Evolutionary conservation across 164 flowering plant species (phyloP), one percentile per base, ranked within the genome.

Genomic region (Vitis amurensis): DNA sequence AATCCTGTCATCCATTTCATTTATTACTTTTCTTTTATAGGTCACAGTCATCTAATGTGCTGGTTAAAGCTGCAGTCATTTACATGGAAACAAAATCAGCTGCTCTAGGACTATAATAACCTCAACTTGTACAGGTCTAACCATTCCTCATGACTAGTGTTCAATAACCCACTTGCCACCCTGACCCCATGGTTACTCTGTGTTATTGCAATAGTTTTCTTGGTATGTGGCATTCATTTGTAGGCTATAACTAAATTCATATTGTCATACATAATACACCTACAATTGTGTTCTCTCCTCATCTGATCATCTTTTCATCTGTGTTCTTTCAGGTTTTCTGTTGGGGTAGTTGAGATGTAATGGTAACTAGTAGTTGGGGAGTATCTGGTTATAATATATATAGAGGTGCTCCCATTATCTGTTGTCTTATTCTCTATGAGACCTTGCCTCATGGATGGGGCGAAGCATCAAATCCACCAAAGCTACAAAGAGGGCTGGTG

Each of bases 321-420:
- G 12, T 7, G 3, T 71, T 6, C n/a, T 73, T 73, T 55, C 76
- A 61, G 70, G 71, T 67, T 67, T 44, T 44, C 49, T 16, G 4
- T 64, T 9, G 55, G 29, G 56, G 56, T 37, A 27, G 51, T 48
- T 19, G 57, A 10, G 68, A 52, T 51, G 44, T 64, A 15, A 49
- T 47, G 16, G 47, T 9, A 55, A 30, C 30, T 44, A 61, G 55
- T 48, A 49, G 31, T 11, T 8, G 48, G 27, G 37, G 48, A 13
- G 59, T 55, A 11, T 63, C 27, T 48, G 50, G 30, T 14, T 14
- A 19, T 19, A 71, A 14, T 53, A n/a, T 65, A 4, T 31, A 10
- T 66, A 29, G 66, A 50, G 67, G 48, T 66, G 69, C 60, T 65
- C 57, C 58, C 57, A 51, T 59, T 59, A 10, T 50, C 50, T 62